Evolutionary conservation across 2,329 filamentous ascomycete genomes (phyloP).

Genomic region (Aspergillus felis): DNA sequence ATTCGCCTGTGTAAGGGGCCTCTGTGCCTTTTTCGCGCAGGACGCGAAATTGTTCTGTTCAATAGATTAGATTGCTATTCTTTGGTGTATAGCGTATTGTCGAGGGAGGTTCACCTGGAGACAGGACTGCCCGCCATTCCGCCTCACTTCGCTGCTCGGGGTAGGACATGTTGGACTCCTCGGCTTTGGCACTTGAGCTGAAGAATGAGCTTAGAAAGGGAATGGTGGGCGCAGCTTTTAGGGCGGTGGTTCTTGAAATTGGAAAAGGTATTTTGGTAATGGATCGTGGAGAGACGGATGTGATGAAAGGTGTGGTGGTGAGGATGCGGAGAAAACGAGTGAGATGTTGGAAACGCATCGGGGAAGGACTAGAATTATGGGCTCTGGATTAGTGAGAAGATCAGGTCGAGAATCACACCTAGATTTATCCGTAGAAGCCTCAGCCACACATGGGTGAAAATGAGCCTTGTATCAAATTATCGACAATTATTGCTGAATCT

Average conservation of each 20-base stretch:
- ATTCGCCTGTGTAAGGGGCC: slow-evolving; percentile 71
- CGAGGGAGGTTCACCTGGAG: slow-evolving; percentile 51
- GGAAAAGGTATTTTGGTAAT: slow-evolving; percentile 13
- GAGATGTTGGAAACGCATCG: slow-evolving; percentile 25
- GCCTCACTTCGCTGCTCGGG: slow-evolving; percentile 76
- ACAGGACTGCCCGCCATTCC: slow-evolving; percentile 87
- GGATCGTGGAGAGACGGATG: slow-evolving; percentile 9
- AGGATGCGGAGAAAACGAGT: slow-evolving; percentile 16
- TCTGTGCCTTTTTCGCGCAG: slow-evolving; percentile 92
- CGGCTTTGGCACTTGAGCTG: slow-evolving; percentile 53
- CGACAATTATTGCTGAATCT: neutral
- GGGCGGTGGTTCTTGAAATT: slow-evolving; percentile 33
- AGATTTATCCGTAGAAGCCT: neutral
- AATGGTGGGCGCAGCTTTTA: slow-evolving; percentile 69
- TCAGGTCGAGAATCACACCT: neutral
- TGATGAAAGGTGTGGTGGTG: slow-evolving; percentile 19
- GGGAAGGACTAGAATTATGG: slow-evolving; percentile 6
- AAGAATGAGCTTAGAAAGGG: slow-evolving; percentile 78
- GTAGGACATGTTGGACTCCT: slow-evolving; percentile 50
- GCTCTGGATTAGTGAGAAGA: neutral
- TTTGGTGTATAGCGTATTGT: slow-evolving; percentile 30
- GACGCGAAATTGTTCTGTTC: slow-evolving; percentile 86
- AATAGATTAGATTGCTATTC: neutral
- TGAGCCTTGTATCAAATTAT: neutral
- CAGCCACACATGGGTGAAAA: neutral